Evolutionary conservation across 805 yeast species (phyloP).

Genomic region (Wickerhamiella azymoides): DNA sequence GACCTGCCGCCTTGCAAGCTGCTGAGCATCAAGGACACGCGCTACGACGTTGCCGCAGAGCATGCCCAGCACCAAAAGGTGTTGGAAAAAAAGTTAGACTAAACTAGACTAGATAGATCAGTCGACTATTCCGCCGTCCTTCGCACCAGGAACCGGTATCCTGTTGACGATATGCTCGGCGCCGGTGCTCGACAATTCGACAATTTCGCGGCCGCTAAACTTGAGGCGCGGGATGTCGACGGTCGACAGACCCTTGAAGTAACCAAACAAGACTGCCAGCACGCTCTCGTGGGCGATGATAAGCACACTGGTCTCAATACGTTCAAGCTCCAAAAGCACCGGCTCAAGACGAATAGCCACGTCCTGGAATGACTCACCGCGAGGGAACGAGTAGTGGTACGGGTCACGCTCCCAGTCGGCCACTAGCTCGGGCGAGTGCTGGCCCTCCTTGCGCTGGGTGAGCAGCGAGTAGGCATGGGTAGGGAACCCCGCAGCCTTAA

Average conservation of each 20-base stretch:
- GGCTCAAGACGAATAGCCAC: slow-evolving; percentile 91
- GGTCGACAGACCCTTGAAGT: slow-evolving; percentile 83
- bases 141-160: slow-evolving; percentile 13
- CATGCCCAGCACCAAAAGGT: slow-evolving; percentile 15
- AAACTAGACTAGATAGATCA: neutral
- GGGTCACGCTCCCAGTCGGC: slow-evolving; percentile 51
- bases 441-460: slow-evolving; percentile 65
- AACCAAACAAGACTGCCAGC: slow-evolving; percentile 80
- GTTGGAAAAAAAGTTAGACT: slow-evolving; percentile 12
- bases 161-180: slow-evolving; percentile 17
- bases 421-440: slow-evolving; percentile 29
- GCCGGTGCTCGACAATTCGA: slow-evolving; percentile 43
- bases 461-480: slow-evolving; percentile 69
- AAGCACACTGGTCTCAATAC: slow-evolving; percentile 65
- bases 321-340: slow-evolving; percentile 80
- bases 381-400: slow-evolving; percentile 80
- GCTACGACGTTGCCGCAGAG: slow-evolving; percentile 25
- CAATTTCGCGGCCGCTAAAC: slow-evolving; percentile 70
- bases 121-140: neutral
- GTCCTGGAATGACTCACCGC: slow-evolving; percentile 94
- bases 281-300: slow-evolving; percentile 91
- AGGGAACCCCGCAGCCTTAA: slow-evolving; percentile 45
- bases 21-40: slow-evolving; percentile 28
- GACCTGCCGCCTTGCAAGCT: slow-evolving; percentile 39
- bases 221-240: slow-evolving; percentile 67